Conservation (phyloP, 352 stramenopile genomes). For the Phytophthora cactorum region DNA sequence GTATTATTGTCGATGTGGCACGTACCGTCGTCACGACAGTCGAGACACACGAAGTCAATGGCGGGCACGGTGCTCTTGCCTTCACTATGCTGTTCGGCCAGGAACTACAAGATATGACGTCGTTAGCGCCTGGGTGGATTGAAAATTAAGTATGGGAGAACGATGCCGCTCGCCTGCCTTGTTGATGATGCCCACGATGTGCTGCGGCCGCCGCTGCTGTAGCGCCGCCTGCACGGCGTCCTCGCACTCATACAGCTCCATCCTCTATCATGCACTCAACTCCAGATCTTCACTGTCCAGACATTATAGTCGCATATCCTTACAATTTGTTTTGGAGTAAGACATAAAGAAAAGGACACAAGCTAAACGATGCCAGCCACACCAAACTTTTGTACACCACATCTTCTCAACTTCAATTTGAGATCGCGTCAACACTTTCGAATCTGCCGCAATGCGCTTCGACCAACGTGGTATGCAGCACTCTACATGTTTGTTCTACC, state of each 20-base stretch:
- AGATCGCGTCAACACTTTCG: constrained; percentile 10
- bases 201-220: constrained; percentile 65
- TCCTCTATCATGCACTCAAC: constrained; percentile 12
- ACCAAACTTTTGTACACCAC: constrained; percentile 7
- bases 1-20: not conserved
- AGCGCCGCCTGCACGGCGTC: constrained; percentile 79
- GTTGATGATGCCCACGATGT: constrained; percentile 82
- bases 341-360: not conserved
- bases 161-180: constrained; percentile 41
- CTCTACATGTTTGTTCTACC: not conserved
- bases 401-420: constrained; percentile 14
- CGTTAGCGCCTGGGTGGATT: not conserved
- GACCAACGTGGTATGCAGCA: constrained; percentile 46
- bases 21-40: constrained; percentile 74
- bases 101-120: constrained; percentile 39
- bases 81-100: constrained; percentile 47
- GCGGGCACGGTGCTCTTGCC: constrained; percentile 26
- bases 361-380: not conserved
- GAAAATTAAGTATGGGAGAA: constrained; percentile 13
- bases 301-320: constrained; percentile 1
- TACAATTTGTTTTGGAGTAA: not conserved
- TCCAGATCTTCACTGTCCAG: constrained; percentile 14
- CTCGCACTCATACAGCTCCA: constrained; percentile 84
- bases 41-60: constrained; percentile 82
- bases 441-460: constrained; percentile 46